These are phyloP conservation scores for Picea sitchensis DNA, from an alignment of 75 land plant species.

Conservation along the genomic window DNA sequence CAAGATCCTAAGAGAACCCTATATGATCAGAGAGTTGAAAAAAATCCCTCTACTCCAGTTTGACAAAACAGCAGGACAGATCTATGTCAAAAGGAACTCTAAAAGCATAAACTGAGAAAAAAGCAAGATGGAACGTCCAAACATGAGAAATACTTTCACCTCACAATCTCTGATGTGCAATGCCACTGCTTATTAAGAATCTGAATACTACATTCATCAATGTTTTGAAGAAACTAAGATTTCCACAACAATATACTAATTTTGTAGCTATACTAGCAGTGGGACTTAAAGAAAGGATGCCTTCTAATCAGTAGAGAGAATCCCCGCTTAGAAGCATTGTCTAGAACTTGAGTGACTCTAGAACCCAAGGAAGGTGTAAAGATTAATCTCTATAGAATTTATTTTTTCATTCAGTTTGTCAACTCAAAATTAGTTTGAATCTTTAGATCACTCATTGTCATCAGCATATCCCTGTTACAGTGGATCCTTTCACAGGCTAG, in stretches of 20 bases:
- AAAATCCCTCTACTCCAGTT: background rate
- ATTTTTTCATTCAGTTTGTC: too few species aligned
- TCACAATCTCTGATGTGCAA: background rate
- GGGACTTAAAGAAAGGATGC: background rate
- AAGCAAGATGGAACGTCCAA: background rate
- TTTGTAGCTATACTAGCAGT: background rate
- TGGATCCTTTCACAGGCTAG: background rate
- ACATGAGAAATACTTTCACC: too few species aligned
- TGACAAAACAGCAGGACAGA: background rate
- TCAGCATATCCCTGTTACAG: too few species aligned
- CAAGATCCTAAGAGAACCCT: too few species aligned
- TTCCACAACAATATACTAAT: background rate
- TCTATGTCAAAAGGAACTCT: background rate
- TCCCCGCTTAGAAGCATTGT: background rate
- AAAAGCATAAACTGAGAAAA: background rate
- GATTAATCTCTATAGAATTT: background rate
- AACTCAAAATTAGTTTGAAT: too few species aligned
- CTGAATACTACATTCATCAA: background rate
- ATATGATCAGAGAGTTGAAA: background rate
- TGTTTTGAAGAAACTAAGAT: background rate
- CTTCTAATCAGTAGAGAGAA: background rate
- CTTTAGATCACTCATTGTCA: too few species aligned
- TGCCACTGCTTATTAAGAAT: background rate
- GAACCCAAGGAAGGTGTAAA: background rate
- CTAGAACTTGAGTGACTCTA: too few species aligned